Percentiles rank a stretch among this genome's conserved stretches.
phyloP scores from a whole-genome alignment of 2,329 filamentous ascomycete genomes.

The Fusarium xylarioides region DNA sequence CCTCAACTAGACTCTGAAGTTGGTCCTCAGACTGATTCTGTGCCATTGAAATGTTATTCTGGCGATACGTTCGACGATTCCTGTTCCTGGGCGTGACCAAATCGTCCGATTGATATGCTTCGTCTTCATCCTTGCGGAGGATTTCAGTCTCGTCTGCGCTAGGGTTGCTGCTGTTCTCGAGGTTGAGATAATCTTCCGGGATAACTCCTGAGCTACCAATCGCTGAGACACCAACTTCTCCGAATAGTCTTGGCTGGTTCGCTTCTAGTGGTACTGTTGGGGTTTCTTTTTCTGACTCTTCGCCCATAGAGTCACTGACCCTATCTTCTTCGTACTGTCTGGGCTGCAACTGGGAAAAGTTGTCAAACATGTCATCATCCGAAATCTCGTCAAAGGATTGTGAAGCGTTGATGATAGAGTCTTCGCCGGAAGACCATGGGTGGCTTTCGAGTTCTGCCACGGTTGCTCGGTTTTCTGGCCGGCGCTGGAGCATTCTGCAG shows the following conservation, averaged over 20 bases:
- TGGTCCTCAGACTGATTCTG: slow-evolving; percentile 58
- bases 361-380: slow-evolving; percentile 67
- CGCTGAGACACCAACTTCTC: slow-evolving; percentile 63
- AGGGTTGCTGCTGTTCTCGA: slow-evolving; percentile 55
- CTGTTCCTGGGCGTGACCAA: slow-evolving; percentile 43
- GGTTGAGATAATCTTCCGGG: slow-evolving; percentile 58
- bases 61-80: slow-evolving; percentile 35
- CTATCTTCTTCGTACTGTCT: slow-evolving; percentile 49
- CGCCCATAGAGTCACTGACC: slow-evolving; percentile 58
- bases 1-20: slow-evolving; percentile 60
- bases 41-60: slow-evolving; percentile 50
- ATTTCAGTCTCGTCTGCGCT: slow-evolving; percentile 54
- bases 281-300: slow-evolving; percentile 84
- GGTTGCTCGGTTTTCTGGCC: slow-evolving; percentile 79
- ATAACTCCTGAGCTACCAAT: slow-evolving; percentile 64
- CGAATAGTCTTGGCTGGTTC: slow-evolving; percentile 58
- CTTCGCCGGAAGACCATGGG: slow-evolving; percentile 70
- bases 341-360: slow-evolving; percentile 66
- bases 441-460: slow-evolving; percentile 75
- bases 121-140: slow-evolving; percentile 54
- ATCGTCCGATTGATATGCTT: slow-evolving; percentile 56
- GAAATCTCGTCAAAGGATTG: slow-evolving; percentile 69
- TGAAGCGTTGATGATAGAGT: slow-evolving; percentile 45
- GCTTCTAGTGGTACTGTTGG: slow-evolving; percentile 68
- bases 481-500: slow-evolving; percentile 79